Evolutionary conservation across 805 yeast genomes (phyloP).

Genomic region (Ogataea parapolymorpha): DNA sequence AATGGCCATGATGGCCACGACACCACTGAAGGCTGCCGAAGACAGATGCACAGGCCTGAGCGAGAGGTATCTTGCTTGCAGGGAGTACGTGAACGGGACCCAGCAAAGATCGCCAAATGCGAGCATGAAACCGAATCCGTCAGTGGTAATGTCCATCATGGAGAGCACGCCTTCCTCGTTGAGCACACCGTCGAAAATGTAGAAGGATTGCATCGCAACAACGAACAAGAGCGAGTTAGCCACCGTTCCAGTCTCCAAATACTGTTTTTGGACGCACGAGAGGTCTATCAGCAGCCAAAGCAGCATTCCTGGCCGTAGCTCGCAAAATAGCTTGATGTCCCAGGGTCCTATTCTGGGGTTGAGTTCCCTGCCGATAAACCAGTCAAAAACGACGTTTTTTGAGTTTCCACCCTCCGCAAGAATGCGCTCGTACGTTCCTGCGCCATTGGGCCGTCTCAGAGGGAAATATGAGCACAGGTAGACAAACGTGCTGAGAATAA

Average conservation of each 20-base stretch:
- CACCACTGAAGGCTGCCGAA: conserved; percentile 31
- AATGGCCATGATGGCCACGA: conserved; percentile 41
- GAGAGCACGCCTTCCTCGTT: conserved; percentile 87
- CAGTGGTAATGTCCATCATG: conserved; percentile 95
- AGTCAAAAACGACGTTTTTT: conserved; percentile 71
- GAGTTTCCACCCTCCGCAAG: conserved; percentile 87
- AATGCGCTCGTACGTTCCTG: conserved; percentile 60
- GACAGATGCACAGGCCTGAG: conserved; percentile 60
- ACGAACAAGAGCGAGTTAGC: conserved; percentile 72
- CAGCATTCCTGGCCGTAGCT: conserved; percentile 90
- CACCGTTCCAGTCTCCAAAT: conserved; percentile 52
- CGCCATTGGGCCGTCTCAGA: conserved; percentile 45
- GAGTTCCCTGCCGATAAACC: conserved; percentile 96
- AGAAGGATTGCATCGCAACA: conserved; percentile 68
- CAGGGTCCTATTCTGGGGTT: conserved; percentile 84
- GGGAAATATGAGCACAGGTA: conserved; percentile 70
- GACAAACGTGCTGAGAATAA: conserved; percentile 58
- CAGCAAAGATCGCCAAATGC: conserved; percentile 90
- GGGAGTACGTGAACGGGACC: conserved; percentile 87
- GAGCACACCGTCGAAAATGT: conserved; percentile 86
- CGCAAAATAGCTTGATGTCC: conserved; percentile 91
- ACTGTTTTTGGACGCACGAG: conserved; percentile 80
- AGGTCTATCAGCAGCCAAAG: conserved; percentile 79
- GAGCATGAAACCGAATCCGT: conserved; percentile 96
- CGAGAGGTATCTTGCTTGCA: conserved; percentile 81